Conservation (phyloP, 108 stramenopile species). For the Nitzschia inconspicua region DNA sequence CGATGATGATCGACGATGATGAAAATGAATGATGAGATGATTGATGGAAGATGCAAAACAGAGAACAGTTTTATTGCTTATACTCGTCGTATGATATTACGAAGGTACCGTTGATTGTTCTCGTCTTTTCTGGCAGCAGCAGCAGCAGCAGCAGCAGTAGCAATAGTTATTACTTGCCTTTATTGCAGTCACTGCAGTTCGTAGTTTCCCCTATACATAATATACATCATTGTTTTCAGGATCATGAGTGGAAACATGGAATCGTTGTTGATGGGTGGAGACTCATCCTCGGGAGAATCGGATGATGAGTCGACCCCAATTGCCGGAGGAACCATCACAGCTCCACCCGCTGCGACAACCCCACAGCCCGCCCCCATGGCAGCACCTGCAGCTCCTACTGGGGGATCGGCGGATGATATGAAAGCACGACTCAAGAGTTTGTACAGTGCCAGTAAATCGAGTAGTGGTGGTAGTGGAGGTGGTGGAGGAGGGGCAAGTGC, state of each 20-base stretch:
- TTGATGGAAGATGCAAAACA: no score
- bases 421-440: conserved; percentile 27
- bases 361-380: conserved; percentile 9
- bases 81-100: no score
- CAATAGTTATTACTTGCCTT: no score
- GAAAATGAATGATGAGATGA: no score
- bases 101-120: no score
- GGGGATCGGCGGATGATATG: conserved; percentile 10
- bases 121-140: no score
- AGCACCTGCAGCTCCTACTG: conserved; percentile 3
- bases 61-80: no score
- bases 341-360: conserved; percentile 10
- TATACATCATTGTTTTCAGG: no score
- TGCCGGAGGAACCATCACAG: not conserved
- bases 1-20: no score
- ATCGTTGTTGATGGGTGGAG: conserved; percentile 31
- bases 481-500: not conserved
- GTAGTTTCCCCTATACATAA: no score
- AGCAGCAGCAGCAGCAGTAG: no score
- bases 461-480: not conserved
- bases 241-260: conserved; percentile 38
- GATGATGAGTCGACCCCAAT: conserved; percentile 31
- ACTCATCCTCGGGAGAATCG: conserved; percentile 39
- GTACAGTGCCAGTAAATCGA: conserved; percentile 13
- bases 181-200: no score